Percentiles rank a stretch among this genome's conserved stretches.
Evolutionary conservation across 2,329 filamentous ascomycete genomes (phyloP).

Genomic region (Stenocarpella maydis): DNA sequence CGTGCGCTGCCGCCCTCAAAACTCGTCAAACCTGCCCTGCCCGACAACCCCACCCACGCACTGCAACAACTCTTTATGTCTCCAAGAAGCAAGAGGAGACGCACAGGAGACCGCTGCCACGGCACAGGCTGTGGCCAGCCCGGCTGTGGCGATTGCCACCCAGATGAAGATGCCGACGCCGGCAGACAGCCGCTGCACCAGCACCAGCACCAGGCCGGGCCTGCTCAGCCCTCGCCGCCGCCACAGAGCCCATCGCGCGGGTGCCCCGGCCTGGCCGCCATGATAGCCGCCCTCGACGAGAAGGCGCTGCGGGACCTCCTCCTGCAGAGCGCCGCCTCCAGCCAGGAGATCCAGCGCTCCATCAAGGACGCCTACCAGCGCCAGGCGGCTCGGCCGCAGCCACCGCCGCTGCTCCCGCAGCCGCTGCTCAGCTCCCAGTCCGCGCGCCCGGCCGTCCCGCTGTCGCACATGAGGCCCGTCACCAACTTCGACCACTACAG

Average conservation of each 20-base stretch:
- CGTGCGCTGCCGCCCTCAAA: neutral
- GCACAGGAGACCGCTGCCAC: constrained; percentile 21
- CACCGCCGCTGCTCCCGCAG: constrained; percentile 12
- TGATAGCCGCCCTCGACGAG: constrained; percentile 22
- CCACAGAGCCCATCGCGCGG: neutral
- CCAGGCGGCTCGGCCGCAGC: constrained; percentile 1
- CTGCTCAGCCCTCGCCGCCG: neutral
- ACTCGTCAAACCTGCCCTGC: neutral
- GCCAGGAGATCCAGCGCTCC: constrained; percentile 13
- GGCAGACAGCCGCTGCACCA: neutral
- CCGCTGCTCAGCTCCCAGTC: neutral
- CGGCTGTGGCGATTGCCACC: constrained; percentile 19
- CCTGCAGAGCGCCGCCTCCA: constrained; percentile 8
- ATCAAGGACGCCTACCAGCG: constrained; percentile 10
- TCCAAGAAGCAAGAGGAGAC: constrained; percentile 23
- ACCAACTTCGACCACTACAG: constrained; percentile 29
- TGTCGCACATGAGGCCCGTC: constrained; percentile 23
- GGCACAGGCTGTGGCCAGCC: constrained; percentile 17
- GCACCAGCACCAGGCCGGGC: neutral
- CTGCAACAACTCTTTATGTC: constrained; percentile 10
- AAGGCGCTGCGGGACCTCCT: constrained; percentile 22
- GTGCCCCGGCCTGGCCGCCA: constrained; percentile 15
- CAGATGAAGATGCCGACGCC: neutral
- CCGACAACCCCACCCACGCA: neutral
- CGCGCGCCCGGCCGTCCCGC: neutral